Conservation (phyloP, 805 yeast genomes). For the Cyberlindnera samutprakarnensis region DNA sequence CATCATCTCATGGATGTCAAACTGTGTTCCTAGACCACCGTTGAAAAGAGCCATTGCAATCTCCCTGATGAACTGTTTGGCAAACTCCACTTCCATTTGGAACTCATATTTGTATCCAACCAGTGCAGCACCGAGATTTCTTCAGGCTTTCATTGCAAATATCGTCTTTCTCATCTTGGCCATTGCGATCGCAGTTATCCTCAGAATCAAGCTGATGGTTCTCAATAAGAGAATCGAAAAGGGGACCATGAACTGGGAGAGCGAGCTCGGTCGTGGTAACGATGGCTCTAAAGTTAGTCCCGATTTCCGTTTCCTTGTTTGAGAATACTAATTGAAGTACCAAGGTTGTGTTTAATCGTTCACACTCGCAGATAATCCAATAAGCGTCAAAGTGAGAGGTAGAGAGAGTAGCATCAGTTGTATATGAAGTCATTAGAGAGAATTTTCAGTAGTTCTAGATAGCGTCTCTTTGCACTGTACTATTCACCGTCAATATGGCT, state of each 20-base stretch:
- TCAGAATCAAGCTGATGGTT: constrained; percentile 30
- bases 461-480: too few relatives aligned
- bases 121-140: constrained; percentile 37
- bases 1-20: constrained; percentile 48
- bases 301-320: constrained; percentile 33
- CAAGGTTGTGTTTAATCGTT: too few relatives aligned
- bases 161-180: constrained; percentile 38
- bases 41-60: constrained; percentile 51
- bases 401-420: too few relatives aligned
- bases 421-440: too few relatives aligned
- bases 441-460: too few relatives aligned
- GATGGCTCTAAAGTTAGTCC: constrained; percentile 35
- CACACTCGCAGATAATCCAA: too few relatives aligned
- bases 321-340: too few relatives aligned
- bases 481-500: too few relatives aligned
- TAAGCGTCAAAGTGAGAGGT: too few relatives aligned
- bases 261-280: constrained; percentile 35
- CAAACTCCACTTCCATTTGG: constrained; percentile 51
- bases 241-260: constrained; percentile 45
- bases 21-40: constrained; percentile 50
- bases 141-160: constrained; percentile 40
- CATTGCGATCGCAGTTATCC: constrained; percentile 29
- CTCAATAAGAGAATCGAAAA: constrained; percentile 35
- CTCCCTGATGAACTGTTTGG: constrained; percentile 48
- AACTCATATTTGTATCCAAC: constrained; percentile 44